A percentile compares a stretch with the other conserved stretches of the same genome.
Conservation (phyloP, 192 early-diverging fungal species). For the Gamsiella multidivaricata region DNA sequence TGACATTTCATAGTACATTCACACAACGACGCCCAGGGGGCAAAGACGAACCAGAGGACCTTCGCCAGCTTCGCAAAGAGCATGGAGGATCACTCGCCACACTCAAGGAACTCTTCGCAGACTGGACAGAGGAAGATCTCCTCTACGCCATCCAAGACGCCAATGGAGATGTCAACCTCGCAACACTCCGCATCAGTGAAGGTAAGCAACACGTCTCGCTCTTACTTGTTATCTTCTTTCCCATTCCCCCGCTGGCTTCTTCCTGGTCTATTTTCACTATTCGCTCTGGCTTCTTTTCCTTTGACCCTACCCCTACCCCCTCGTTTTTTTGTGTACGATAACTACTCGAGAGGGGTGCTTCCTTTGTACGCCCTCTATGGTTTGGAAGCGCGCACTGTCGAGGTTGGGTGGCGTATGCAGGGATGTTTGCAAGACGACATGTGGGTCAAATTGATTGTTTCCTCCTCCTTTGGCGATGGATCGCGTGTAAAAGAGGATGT, state of each 20-base stretch:
- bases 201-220: conserved; percentile 55
- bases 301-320: too few relatives aligned
- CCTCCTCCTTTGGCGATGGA: too few relatives aligned
- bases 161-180: conserved; percentile 83
- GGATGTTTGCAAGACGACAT: too few relatives aligned
- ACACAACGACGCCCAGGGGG: conserved; percentile 48
- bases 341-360: too few relatives aligned
- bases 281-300: too few relatives aligned
- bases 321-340: too few relatives aligned
- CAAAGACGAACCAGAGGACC: conserved; percentile 65
- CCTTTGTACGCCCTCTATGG: too few relatives aligned
- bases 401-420: too few relatives aligned
- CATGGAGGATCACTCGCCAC: conserved; percentile 70
- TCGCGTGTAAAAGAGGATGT: too few relatives aligned
- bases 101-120: conserved; percentile 77
- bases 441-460: too few relatives aligned
- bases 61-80: conserved; percentile 69
- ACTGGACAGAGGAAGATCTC: conserved; percentile 92
- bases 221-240: neutral
- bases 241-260: neutral
- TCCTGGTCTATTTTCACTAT: too few relatives aligned
- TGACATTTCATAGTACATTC: conserved; percentile 33
- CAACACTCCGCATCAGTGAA: conserved; percentile 85
- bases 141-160: conserved; percentile 86
- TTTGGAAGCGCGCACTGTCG: too few relatives aligned